Conservation (phyloP, 2,329 filamentous ascomycete species). For the Diaporthe ilicicola region DNA sequence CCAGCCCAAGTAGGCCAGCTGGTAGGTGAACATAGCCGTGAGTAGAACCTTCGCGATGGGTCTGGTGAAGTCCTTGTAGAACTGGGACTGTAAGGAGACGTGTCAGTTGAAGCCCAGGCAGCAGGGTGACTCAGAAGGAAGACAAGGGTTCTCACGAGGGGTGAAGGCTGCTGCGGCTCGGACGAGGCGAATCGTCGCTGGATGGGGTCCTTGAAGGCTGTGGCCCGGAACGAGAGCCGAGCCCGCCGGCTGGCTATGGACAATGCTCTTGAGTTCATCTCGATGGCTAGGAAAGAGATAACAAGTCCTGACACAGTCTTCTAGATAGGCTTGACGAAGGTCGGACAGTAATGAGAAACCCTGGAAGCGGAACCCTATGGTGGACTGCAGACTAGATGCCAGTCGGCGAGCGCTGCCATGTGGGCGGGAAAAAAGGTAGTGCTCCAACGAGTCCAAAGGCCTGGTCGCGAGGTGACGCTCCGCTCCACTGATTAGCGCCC, state of each 20-base stretch:
- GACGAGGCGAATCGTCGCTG: slow-evolving; percentile 37
- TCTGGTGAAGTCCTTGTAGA: slow-evolving; percentile 79
- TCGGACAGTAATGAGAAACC: neutral
- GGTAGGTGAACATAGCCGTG: slow-evolving; percentile 80
- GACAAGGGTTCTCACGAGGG: slow-evolving; percentile 25
- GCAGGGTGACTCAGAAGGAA: neutral
- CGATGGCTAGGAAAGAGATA: neutral
- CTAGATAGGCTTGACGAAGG: neutral
- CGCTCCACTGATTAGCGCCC: slow-evolving; percentile 19
- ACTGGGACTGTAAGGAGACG: slow-evolving; percentile 59
- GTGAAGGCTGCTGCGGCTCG: slow-evolving; percentile 28
- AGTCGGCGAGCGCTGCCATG: neutral
- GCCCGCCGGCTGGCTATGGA: slow-evolving; percentile 27
- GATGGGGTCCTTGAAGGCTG: neutral
- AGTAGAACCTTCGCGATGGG: slow-evolving; percentile 79
- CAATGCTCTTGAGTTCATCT: slow-evolving; percentile 28
- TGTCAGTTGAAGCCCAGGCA: slow-evolving; percentile 11
- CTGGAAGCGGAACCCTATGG: slow-evolving; percentile 1
- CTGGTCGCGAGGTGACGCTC: neutral
- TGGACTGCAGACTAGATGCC: too few relatives aligned
- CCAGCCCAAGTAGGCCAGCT: slow-evolving; percentile 80
- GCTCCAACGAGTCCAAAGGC: neutral
- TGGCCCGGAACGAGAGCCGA: slow-evolving; percentile 9
- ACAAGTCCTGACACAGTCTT: neutral
- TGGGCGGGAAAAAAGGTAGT: slow-evolving; percentile 1